phyloP scores from a whole-genome alignment of 1,139 yeast species.

The Kluyveromyces sp. region DNA sequence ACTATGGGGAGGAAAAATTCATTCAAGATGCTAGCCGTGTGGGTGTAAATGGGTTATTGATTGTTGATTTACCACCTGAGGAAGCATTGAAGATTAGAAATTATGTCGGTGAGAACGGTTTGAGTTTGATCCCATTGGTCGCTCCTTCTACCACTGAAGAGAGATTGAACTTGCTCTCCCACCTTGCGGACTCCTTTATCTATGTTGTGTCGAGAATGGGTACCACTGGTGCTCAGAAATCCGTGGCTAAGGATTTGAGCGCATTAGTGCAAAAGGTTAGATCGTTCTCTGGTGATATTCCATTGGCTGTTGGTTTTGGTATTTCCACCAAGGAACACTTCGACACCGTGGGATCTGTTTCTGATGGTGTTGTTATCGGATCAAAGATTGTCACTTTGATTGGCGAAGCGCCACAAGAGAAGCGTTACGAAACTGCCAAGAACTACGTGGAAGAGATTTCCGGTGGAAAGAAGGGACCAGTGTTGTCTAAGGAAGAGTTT shows the following conservation, averaged over 20 bases:
- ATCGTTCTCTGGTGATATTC: constrained; percentile 55
- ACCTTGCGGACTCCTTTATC: constrained; percentile 88
- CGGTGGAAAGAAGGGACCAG: constrained; percentile 44
- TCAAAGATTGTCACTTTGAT: constrained; percentile 69
- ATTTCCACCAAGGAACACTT: constrained; percentile 91
- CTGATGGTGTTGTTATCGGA: constrained; percentile 96
- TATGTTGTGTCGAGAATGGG: constrained; percentile 98
- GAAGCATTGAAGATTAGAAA: constrained; percentile 86
- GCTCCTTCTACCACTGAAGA: constrained; percentile 96
- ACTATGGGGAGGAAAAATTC: constrained; percentile 81
- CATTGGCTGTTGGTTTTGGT: constrained; percentile 96
- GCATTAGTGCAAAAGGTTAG: constrained; percentile 70
- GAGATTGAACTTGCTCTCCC: constrained; percentile 66
- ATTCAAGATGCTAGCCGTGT: constrained; percentile 70
- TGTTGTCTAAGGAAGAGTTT: constrained; percentile 25
- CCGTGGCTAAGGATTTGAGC: constrained; percentile 58
- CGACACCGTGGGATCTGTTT: constrained; percentile 62
- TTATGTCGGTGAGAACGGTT: constrained; percentile 55
- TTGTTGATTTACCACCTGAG: constrained; percentile 96
- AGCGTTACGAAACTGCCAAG: constrained; percentile 52
- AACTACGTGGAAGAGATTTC: constrained; percentile 63
- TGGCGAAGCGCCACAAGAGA: constrained; percentile 54
- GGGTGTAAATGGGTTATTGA: constrained; percentile 91
- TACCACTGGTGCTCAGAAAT: constrained; percentile 76
- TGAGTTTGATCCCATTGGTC: constrained; percentile 84